Evolutionary conservation across 2,329 filamentous ascomycete genomes (phyloP).

Genomic region (Colletotrichum liriopes): DNA sequence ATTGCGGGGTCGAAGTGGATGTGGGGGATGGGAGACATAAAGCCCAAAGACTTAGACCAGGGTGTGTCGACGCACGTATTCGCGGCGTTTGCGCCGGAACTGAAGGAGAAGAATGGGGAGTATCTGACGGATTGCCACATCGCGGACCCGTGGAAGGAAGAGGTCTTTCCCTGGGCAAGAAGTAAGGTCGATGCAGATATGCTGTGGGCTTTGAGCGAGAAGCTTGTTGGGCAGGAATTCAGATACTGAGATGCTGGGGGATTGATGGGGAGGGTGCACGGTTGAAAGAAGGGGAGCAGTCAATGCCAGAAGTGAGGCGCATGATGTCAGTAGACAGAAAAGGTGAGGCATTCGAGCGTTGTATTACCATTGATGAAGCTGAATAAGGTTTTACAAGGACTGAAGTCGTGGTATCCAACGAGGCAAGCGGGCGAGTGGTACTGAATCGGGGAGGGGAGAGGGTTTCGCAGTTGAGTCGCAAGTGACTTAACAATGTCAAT

Average conservation of each 20-base stretch:
- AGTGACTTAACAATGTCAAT: background rate
- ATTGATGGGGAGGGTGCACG: background rate
- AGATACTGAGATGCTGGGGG: conserved; percentile 19
- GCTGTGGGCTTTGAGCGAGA: conserved; percentile 43
- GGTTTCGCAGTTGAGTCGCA: background rate
- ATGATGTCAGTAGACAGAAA: background rate
- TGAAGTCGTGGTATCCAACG: background rate
- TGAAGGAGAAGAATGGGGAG: conserved; percentile 33
- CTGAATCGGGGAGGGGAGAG: background rate
- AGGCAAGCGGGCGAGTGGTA: background rate
- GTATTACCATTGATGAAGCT: background rate
- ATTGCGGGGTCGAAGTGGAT: conserved; percentile 31
- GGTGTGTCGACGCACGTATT: conserved; percentile 38
- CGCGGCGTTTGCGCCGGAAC: conserved; percentile 30
- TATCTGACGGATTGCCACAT: conserved; percentile 30
- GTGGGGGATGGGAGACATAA: conserved; percentile 13
- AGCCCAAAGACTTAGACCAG: conserved; percentile 31
- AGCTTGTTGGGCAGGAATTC: conserved; percentile 40
- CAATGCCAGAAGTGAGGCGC: background rate
- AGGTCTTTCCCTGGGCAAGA: conserved; percentile 33
- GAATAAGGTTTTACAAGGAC: background rate
- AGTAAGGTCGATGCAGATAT: conserved; percentile 34
- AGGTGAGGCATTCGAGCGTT: background rate
- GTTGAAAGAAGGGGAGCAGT: background rate
- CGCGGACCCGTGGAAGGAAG: conserved; percentile 38